phyloP scores from a whole-genome alignment of 495 filamentous ascomycete genomes.

The Neurospora cerealis region DNA sequence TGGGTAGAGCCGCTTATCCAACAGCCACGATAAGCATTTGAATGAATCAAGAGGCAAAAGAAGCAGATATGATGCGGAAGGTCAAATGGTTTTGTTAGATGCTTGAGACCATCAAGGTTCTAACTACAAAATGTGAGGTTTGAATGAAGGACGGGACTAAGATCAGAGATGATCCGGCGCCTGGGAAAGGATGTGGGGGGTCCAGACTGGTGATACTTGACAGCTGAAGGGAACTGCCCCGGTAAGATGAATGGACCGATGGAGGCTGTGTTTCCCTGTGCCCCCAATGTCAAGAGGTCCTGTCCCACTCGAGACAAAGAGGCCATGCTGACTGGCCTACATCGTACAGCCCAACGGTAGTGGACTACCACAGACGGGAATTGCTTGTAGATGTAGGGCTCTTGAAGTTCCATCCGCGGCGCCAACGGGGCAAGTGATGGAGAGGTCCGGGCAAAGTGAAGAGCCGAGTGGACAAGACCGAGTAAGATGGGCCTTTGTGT shows the following conservation, averaged over 20 bases:
- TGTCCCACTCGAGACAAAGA: neutral
- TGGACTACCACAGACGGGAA: neutral
- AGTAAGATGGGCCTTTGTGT: neutral
- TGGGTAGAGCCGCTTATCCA: neutral
- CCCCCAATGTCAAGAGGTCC: neutral
- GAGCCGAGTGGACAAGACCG: neutral
- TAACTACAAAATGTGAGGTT: neutral
- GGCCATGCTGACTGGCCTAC: neutral
- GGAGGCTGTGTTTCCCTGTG: neutral
- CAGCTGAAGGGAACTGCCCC: neutral
- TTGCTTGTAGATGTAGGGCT: neutral
- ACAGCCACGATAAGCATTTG: neutral
- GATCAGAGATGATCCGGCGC: neutral
- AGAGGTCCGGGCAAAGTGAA: neutral
- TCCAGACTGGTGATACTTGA: neutral
- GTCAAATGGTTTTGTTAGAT: neutral
- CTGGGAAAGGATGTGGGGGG: neutral
- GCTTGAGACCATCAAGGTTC: neutral
- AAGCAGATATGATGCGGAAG: neutral
- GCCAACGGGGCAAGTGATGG: neutral
- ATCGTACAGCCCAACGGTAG: neutral
- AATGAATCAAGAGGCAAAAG: neutral
- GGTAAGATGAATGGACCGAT: neutral
- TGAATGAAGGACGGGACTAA: neutral
- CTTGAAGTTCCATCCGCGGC: neutral